Percentiles rank a stretch among this genome's conserved stretches.
phyloP scores from a whole-genome alignment of 2,329 filamentous ascomycete species.

The Cladobotryum protrusum region DNA sequence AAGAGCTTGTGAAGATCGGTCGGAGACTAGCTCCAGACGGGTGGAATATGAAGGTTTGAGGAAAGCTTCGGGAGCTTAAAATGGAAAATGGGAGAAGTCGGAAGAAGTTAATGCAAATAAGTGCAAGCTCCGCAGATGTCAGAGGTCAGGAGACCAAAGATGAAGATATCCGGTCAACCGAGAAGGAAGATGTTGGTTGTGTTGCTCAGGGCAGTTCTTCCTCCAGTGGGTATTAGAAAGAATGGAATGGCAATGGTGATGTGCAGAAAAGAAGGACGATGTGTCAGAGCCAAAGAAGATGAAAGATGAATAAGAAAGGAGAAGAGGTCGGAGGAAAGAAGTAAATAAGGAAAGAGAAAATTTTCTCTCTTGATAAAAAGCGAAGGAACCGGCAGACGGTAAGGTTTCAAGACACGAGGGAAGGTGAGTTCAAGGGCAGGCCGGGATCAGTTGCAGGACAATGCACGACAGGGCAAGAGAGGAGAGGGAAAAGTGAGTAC shows the following conservation, averaged over 20 bases:
- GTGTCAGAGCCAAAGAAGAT: constrained; percentile 1
- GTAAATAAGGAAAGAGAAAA: not conserved
- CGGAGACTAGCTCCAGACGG: not conserved
- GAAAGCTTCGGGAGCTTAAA: too few relatives aligned
- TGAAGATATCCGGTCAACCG: not conserved
- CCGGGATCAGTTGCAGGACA: constrained; percentile 1
- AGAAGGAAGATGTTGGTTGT: not conserved
- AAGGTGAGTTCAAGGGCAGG: constrained; percentile 8
- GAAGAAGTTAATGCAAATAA: too few relatives aligned
- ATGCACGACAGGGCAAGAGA: not conserved
- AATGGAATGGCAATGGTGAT: not conserved
- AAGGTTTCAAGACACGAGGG: constrained; percentile 1
- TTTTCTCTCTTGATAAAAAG: not conserved
- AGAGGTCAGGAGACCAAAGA: too few relatives aligned
- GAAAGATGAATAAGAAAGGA: constrained; percentile 6
- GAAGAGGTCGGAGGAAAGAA: constrained; percentile 3
- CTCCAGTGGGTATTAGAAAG: too few relatives aligned
- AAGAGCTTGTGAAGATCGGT: not conserved
- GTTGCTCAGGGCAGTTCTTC: too few relatives aligned
- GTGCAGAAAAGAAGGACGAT: not conserved
- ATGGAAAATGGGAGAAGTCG: too few relatives aligned
- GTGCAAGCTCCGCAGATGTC: too few relatives aligned
- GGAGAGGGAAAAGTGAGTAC: not conserved
- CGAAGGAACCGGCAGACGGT: too few relatives aligned
- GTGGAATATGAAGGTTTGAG: too few relatives aligned